Percentiles rank a stretch among this genome's conserved stretches.
phyloP scores from a whole-genome alignment of 495 filamentous ascomycete species.

The Penicillium desertorum region DNA sequence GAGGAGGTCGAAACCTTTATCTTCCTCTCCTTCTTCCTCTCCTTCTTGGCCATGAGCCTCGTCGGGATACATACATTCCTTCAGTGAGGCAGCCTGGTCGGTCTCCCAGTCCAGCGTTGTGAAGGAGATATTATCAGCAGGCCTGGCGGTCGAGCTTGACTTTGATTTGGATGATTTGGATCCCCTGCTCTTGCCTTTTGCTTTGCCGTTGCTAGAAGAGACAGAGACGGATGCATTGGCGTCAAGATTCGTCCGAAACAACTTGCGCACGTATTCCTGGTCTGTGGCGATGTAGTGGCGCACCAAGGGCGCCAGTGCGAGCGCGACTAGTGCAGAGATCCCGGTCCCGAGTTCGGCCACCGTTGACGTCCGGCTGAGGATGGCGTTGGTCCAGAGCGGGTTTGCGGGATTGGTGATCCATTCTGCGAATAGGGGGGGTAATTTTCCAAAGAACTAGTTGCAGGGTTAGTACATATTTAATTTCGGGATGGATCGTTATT shows the following conservation, averaged over 20 bases:
- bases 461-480: background rate
- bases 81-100: conserved; percentile 36
- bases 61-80: conserved; percentile 26
- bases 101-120: conserved; percentile 48
- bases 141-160: background rate
- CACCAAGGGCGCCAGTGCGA: conserved; percentile 61
- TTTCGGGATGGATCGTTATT: background rate
- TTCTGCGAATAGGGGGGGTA: conserved; percentile 79
- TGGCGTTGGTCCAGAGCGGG: conserved; percentile 57
- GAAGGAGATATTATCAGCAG: conserved; percentile 39
- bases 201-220: conserved; percentile 12
- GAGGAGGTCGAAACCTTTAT: conserved; percentile 56
- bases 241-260: conserved; percentile 71
- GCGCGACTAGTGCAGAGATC: conserved; percentile 71
- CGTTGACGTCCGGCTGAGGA: conserved; percentile 55
- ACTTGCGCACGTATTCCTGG: conserved; percentile 76
- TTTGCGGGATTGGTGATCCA: conserved; percentile 71
- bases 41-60: conserved; percentile 8
- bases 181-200: conserved; percentile 24
- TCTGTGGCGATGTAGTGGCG: conserved; percentile 77
- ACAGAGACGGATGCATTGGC: conserved; percentile 49
- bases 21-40: conserved; percentile 25
- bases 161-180: conserved; percentile 9
- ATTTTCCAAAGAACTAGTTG: conserved; percentile 82
- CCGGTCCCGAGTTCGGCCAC: conserved; percentile 87